Conservation (phyloP, 2,329 filamentous ascomycete genomes). For the Cladophialophora exuberans region DNA sequence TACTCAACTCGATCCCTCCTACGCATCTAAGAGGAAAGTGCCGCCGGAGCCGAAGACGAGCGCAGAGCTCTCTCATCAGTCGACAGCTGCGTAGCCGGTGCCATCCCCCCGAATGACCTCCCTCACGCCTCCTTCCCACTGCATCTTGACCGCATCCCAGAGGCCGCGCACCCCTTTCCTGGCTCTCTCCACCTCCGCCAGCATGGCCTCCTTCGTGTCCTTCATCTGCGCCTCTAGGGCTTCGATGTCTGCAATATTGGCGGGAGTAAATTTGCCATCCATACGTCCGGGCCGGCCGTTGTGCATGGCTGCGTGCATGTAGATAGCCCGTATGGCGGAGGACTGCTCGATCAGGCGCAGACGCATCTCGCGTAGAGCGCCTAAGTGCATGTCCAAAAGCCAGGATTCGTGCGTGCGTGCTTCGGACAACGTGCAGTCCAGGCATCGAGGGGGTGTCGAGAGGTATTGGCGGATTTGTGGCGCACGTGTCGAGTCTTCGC, state of each 20-base stretch:
- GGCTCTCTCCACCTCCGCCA: neutral
- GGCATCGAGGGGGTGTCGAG: constrained; percentile 4
- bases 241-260: neutral
- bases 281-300: neutral
- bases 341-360: neutral
- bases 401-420: constrained; percentile 3
- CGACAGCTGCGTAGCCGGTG: constrained; percentile 9
- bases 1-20: no score
- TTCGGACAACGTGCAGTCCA: constrained; percentile 16
- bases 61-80: no score
- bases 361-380: neutral
- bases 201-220: neutral
- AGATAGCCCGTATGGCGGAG: neutral
- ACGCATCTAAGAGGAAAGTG: no score
- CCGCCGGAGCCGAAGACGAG: no score
- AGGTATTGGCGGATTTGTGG: constrained; percentile 11
- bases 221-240: neutral
- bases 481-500: neutral
- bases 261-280: neutral
- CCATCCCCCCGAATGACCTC: constrained; percentile 19
- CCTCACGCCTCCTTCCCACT: constrained; percentile 17
- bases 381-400: neutral
- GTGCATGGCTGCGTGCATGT: neutral
- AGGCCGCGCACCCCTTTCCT: constrained; percentile 4
- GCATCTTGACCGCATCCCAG: constrained; percentile 5